Conservation (phyloP, 495 filamentous ascomycete species). For the Letharia columbiana region DNA sequence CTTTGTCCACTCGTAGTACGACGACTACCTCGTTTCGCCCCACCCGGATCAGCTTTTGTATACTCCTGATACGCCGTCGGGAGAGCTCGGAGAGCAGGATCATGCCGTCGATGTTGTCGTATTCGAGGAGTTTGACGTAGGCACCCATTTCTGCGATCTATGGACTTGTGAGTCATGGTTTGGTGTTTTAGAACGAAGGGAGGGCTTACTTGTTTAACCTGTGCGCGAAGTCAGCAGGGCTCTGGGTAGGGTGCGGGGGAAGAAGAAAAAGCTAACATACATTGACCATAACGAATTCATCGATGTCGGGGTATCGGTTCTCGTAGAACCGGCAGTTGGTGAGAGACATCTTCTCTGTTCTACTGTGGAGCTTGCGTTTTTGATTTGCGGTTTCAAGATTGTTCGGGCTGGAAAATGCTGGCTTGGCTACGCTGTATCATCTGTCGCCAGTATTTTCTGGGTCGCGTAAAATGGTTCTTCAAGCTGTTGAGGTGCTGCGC, state of each 20-base stretch:
- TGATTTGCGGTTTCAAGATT: neutral
- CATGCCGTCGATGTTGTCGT: slow-evolving; percentile 99
- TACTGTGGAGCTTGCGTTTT: neutral
- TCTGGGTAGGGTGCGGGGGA: neutral
- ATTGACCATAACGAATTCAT: slow-evolving; percentile 99
- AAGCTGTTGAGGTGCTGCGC: neutral
- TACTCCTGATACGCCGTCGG: slow-evolving; percentile 90
- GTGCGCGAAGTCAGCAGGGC: slow-evolving; percentile 4
- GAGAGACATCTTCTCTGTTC: slow-evolving; percentile 65
- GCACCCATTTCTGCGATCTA: slow-evolving; percentile 99
- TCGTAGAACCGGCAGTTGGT: slow-evolving; percentile 99
- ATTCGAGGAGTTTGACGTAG: slow-evolving; percentile 98
- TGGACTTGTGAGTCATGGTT: slow-evolving; percentile 22
- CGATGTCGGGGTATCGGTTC: slow-evolving; percentile 96
- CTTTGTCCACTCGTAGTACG: slow-evolving; percentile 95
- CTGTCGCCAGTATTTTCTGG: neutral
- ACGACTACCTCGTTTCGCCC: slow-evolving; percentile 97
- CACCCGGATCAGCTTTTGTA: slow-evolving; percentile 97
- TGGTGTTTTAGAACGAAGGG: slow-evolving; percentile 5
- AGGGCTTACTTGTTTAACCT: slow-evolving; percentile 66
- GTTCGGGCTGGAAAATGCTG: neutral
- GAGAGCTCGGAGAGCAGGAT: slow-evolving; percentile 95
- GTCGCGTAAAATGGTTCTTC: neutral
- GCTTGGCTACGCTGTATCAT: neutral
- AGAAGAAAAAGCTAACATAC: slow-evolving; percentile 26